These are phyloP conservation scores for Pugionium cornutum DNA, from an alignment of 345 rosid genomes.

Conservation along the genomic window DNA sequence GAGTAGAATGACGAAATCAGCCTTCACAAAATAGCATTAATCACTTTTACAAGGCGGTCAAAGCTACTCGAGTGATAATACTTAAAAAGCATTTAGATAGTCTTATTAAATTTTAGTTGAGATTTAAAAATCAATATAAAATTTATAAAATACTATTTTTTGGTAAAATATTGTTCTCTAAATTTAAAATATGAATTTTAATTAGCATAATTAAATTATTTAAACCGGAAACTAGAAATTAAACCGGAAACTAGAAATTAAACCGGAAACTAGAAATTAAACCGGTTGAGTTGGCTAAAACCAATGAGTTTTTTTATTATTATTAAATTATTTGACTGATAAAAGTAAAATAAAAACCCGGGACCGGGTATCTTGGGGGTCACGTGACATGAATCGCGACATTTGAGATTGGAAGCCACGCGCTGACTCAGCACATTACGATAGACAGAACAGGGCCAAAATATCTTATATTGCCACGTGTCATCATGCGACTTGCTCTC, in stretches of 20 bases:
- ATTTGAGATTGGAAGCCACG: slow-evolving; percentile 42
- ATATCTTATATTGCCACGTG: slow-evolving; percentile 43
- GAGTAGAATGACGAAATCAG: slow-evolving; percentile 4
- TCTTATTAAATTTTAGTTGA: no score
- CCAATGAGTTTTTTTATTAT: neutral
- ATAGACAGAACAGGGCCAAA: slow-evolving; percentile 16
- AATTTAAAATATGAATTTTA: no score
- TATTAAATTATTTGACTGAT: neutral
- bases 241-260: no score
- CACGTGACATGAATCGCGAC: slow-evolving; percentile 63
- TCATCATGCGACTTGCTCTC: slow-evolving; percentile 31
- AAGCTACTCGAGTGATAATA: slow-evolving; percentile 31
- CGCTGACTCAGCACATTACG: slow-evolving; percentile 50
- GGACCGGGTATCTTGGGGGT: slow-evolving; percentile 81
- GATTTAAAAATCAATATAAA: neutral
- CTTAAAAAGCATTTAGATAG: neutral
- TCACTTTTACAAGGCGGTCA: slow-evolving; percentile 31
- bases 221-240: no score
- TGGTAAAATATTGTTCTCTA: neutral
- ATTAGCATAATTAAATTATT: no score
- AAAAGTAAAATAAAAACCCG: slow-evolving; percentile 17
- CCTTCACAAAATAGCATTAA: slow-evolving; percentile 23
- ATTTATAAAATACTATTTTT: neutral
- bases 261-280: no score
- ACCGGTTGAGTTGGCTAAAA: no score